These are phyloP conservation scores for Saturnispora sanitii DNA, from an alignment of 805 yeast genomes.

Conservation along the genomic window DNA sequence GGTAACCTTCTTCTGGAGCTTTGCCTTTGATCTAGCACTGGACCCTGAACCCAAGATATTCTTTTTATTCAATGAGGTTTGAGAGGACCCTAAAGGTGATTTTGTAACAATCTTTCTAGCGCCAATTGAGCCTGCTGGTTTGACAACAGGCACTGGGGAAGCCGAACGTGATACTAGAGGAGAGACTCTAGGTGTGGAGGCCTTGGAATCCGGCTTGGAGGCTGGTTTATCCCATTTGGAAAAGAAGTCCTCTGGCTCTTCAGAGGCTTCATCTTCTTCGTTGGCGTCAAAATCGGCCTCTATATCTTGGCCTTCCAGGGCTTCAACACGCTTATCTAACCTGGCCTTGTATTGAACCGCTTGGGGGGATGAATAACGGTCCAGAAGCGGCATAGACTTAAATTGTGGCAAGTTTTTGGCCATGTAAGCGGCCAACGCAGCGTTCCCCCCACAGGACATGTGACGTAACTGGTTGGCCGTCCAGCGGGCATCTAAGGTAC, in stretches of 20 bases:
- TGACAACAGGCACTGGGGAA: constrained; percentile 25
- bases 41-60: constrained; percentile 34
- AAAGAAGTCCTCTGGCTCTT: constrained; percentile 65
- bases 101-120: constrained; percentile 27
- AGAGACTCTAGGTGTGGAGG: constrained; percentile 36
- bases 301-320: too few relatives aligned
- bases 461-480: constrained; percentile 79
- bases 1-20: constrained; percentile 49
- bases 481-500: constrained; percentile 85
- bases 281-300: too few relatives aligned
- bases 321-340: constrained; percentile 54
- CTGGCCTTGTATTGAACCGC: constrained; percentile 80
- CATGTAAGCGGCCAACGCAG: constrained; percentile 73
- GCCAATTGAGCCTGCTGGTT: too few relatives aligned
- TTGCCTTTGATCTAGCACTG: constrained; percentile 46
- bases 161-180: constrained; percentile 35
- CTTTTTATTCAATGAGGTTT: constrained; percentile 15
- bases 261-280: constrained; percentile 35
- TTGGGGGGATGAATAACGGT: constrained; percentile 70
- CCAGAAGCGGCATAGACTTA: constrained; percentile 48
- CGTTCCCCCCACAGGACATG: constrained; percentile 92
- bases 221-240: constrained; percentile 88
- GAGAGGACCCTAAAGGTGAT: constrained; percentile 7
- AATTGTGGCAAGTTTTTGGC: constrained; percentile 69
- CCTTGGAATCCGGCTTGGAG: too few relatives aligned